Evolutionary conservation across 345 rosid species (phyloP).

Genomic region (Euphorbia pulcherrima): DNA sequence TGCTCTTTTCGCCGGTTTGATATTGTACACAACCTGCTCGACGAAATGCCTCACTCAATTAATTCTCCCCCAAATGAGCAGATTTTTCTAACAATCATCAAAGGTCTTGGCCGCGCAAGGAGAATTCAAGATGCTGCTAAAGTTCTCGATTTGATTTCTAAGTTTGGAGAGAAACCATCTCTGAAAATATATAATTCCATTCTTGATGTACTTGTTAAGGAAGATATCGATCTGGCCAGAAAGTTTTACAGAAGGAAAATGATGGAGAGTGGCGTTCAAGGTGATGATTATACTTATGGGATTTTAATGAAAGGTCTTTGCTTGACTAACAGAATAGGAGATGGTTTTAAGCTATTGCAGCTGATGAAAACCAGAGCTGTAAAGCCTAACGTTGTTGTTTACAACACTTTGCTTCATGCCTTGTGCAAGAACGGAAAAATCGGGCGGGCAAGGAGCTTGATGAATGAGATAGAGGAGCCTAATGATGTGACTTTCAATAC

Average conservation of each 20-base stretch:
- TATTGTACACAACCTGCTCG: constrained; percentile 66
- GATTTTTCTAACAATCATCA: constrained; percentile 56
- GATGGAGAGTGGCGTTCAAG: constrained; percentile 59
- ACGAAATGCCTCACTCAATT: constrained; percentile 68
- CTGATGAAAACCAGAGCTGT: too few relatives aligned
- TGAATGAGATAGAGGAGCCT: too few relatives aligned
- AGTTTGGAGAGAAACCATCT: constrained; percentile 56
- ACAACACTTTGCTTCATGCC: constrained; percentile 63
- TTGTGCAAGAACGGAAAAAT: too few relatives aligned
- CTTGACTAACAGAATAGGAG: too few relatives aligned
- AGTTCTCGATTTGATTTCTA: constrained; percentile 53
- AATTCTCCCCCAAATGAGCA: constrained; percentile 66
- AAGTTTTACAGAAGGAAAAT: constrained; percentile 66
- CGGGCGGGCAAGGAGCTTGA: too few relatives aligned
- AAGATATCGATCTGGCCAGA: constrained; percentile 82
- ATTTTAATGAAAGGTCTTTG: constrained; percentile 92
- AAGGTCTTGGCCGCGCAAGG: constrained; percentile 66
- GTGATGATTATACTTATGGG: constrained; percentile 80
- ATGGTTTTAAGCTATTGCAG: too few relatives aligned
- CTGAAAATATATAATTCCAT: constrained; percentile 62
- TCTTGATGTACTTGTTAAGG: constrained; percentile 73
- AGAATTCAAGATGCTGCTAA: constrained; percentile 43
- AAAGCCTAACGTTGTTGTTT: constrained; percentile 70
- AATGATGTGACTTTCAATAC: too few relatives aligned
- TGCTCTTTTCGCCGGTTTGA: constrained; percentile 64